These are phyloP conservation scores for Yamadazyma atmosphaerica DNA, from an alignment of 1,139 yeast species.

Conservation along the genomic window DNA sequence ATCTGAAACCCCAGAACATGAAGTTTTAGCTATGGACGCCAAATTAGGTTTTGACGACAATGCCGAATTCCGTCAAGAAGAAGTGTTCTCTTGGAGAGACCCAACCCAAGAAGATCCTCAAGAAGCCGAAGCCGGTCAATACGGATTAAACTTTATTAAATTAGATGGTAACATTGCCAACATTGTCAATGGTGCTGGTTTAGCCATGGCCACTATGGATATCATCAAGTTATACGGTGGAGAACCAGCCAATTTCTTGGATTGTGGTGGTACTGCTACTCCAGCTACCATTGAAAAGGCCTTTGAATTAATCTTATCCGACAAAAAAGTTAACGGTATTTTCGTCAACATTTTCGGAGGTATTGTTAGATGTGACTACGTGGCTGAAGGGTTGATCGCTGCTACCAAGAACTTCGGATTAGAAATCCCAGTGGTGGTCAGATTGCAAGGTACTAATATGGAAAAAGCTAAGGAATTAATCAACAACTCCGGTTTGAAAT, in stretches of 20 bases:
- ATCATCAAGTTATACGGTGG: constrained; percentile 98
- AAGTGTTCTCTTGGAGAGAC: constrained; percentile 96
- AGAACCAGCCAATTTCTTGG: constrained; percentile 98
- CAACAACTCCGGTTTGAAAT: constrained; percentile 86
- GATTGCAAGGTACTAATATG: constrained; percentile 98
- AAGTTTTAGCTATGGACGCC: constrained; percentile 98
- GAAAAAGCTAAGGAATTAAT: constrained; percentile 87
- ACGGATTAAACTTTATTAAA: constrained; percentile 93
- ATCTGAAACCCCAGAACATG: constrained; percentile 87
- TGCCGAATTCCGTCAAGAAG: constrained; percentile 92
- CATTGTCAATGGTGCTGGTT: constrained; percentile 98
- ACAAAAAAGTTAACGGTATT: constrained; percentile 88
- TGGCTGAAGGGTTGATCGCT: constrained; percentile 94
- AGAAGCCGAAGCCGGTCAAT: constrained; percentile 88
- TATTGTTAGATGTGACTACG: constrained; percentile 98
- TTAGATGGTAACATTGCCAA: constrained; percentile 98
- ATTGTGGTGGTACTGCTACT: constrained; percentile 99
- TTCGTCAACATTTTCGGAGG: constrained; percentile 99
- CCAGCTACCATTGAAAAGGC: constrained; percentile 98
- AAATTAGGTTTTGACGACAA: constrained; percentile 97
- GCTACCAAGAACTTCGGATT: constrained; percentile 96
- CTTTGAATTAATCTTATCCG: constrained; percentile 87
- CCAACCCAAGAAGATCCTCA: constrained; percentile 97
- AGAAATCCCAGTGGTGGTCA: constrained; percentile 92
- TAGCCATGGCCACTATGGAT: constrained; percentile 99